These are phyloP conservation scores for Toxicodendron radicans DNA, from an alignment of 345 rosid genomes.

Conservation along the genomic window DNA sequence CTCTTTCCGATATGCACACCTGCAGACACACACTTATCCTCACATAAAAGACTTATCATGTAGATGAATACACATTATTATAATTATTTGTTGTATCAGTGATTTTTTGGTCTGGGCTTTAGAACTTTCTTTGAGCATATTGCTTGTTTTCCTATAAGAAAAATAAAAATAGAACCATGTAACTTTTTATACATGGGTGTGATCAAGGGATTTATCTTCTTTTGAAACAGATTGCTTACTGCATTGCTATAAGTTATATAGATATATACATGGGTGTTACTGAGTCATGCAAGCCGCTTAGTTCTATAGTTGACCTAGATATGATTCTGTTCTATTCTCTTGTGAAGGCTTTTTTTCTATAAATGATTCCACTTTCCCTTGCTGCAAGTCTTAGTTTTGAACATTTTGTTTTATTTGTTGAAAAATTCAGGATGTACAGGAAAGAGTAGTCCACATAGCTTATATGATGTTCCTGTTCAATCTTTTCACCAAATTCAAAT, in stretches of 20 bases:
- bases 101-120: neutral
- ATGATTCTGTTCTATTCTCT: neutral
- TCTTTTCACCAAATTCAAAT: constrained; percentile 32
- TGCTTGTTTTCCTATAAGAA: too few relatives aligned
- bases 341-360: neutral
- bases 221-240: neutral
- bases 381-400: constrained; percentile 13
- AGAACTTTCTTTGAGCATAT: too few relatives aligned
- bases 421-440: constrained; percentile 44
- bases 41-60: neutral
- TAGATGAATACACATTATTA: neutral
- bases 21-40: too few relatives aligned
- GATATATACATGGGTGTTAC: neutral
- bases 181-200: neutral
- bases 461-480: constrained; percentile 50
- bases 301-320: constrained; percentile 10
- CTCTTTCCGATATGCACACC: neutral
- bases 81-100: neutral
- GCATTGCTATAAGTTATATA: neutral
- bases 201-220: neutral
- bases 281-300: neutral
- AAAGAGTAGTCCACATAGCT: constrained; percentile 34
- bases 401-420: constrained; percentile 14
- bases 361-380: neutral
- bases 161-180: neutral